A percentile compares a stretch with the other conserved stretches of the same genome.
phyloP scores from a whole-genome alignment of 495 filamentous ascomycete genomes.

The Eremomyces bilateralis region DNA sequence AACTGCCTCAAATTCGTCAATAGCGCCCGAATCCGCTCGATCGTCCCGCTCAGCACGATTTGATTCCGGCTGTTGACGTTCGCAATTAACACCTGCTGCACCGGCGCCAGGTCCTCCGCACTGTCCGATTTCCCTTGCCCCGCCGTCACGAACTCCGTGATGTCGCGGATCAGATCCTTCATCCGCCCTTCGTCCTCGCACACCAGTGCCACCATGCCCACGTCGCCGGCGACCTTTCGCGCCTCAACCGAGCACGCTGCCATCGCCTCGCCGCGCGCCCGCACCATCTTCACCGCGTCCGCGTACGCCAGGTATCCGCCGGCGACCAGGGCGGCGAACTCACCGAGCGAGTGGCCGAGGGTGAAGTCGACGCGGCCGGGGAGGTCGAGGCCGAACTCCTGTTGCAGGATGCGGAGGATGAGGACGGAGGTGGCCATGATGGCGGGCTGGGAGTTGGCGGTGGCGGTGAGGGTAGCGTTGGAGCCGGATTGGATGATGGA shows the following conservation, averaged over 20 bases:
- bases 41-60: slow-evolving; percentile 78
- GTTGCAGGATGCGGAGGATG: slow-evolving; percentile 73
- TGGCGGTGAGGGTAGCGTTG: slow-evolving; percentile 49
- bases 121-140: slow-evolving; percentile 45
- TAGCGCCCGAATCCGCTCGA: slow-evolving; percentile 67
- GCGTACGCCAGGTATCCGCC: slow-evolving; percentile 53
- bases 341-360: slow-evolving; percentile 84
- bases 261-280: slow-evolving; percentile 68
- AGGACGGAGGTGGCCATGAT: slow-evolving; percentile 87
- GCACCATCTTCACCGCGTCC: slow-evolving; percentile 59
- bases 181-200: slow-evolving; percentile 55
- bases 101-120: slow-evolving; percentile 39
- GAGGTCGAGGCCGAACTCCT: slow-evolving; percentile 58
- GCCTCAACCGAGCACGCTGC: slow-evolving; percentile 47
- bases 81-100: slow-evolving; percentile 74
- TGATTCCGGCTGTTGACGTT: slow-evolving; percentile 94
- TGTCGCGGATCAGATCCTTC: slow-evolving; percentile 39
- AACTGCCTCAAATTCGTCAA: slow-evolving; percentile 80
- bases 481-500: slow-evolving; percentile 65
- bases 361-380: slow-evolving; percentile 51
- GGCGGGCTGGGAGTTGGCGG: slow-evolving; percentile 78
- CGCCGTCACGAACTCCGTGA: slow-evolving; percentile 55
- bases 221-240: slow-evolving; percentile 38
- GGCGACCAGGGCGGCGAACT: slow-evolving; percentile 78
- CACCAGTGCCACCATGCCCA: slow-evolving; percentile 86